phyloP scores from a whole-genome alignment of 768 basidiomycete species.

The Xerocomellus chrysenteron region DNA sequence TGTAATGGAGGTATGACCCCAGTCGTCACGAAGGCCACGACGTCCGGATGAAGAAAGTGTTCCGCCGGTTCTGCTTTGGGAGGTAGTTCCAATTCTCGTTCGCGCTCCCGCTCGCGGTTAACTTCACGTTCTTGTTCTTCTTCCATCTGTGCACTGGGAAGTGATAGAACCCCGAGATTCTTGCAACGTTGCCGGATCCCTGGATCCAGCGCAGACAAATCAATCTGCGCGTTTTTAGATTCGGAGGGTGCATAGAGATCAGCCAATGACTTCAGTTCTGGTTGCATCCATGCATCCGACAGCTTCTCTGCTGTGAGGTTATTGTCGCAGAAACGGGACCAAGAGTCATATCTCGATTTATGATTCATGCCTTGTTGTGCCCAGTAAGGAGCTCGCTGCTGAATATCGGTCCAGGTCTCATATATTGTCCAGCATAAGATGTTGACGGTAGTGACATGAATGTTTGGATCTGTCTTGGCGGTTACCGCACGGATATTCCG shows the following conservation, averaged over 20 bases:
- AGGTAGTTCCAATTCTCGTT: conserved; percentile 38
- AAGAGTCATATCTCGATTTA: conserved; percentile 5
- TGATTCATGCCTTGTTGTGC: conserved; percentile 27
- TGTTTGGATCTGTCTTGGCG: conserved; percentile 1
- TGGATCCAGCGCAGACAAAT: neutral
- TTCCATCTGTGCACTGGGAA: conserved; percentile 23
- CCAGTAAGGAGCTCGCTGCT: no score
- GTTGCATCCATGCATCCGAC: conserved; percentile 36
- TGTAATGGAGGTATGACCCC: conserved; percentile 21
- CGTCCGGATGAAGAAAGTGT: conserved; percentile 16
- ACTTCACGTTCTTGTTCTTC: conserved; percentile 50
- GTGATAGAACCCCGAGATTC: conserved; percentile 8
- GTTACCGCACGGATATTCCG: conserved; percentile 30
- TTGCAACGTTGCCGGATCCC: conserved; percentile 6
- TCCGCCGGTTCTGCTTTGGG: conserved; percentile 16
- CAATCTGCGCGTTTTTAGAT: neutral
- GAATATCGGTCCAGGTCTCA: conserved; percentile 35
- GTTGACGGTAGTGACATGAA: conserved; percentile 18
- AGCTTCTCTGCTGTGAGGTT: neutral
- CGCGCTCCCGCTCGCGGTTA: conserved; percentile 40
- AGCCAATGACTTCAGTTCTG: conserved; percentile 35
- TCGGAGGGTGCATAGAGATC: conserved; percentile 30
- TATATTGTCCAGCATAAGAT: conserved; percentile 45
- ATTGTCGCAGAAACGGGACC: conserved; percentile 2
- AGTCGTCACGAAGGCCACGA: conserved; percentile 21